A percentile compares a stretch with the other conserved stretches of the same genome.
These are phyloP conservation scores for Lactarius indigo DNA, from an alignment of 768 basidiomycete genomes.

Conservation along the genomic window DNA sequence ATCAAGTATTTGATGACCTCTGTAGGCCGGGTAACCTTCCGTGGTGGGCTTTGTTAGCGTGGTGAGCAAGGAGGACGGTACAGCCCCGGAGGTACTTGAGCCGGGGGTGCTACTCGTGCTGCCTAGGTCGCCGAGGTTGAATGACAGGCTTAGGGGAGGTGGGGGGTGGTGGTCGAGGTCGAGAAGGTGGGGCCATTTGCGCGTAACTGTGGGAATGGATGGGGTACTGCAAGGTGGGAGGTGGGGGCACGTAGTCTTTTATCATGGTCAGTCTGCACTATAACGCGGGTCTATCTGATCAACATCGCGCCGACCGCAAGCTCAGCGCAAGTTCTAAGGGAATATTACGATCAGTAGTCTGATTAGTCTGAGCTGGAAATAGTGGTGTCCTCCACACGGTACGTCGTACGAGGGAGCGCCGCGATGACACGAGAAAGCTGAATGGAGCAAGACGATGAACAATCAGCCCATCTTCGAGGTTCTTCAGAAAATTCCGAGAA, in stretches of 20 bases:
- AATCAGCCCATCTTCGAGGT: background rate
- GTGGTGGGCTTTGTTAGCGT: background rate
- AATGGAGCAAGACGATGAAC: background rate
- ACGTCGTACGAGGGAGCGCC: constrained; percentile 1
- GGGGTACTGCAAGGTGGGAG: background rate
- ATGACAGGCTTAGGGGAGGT: background rate
- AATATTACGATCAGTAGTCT: background rate
- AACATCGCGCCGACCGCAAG: background rate
- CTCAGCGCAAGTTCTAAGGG: constrained; percentile 7
- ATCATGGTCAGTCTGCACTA: background rate
- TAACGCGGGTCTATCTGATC: background rate
- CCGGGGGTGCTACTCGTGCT: background rate
- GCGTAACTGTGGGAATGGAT: background rate
- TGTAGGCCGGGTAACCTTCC: constrained; percentile 20
- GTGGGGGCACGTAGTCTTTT: background rate
- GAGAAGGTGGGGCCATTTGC: background rate
- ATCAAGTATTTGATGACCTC: constrained; percentile 25
- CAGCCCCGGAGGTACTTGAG: background rate
- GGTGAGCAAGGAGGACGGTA: background rate
- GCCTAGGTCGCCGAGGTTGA: background rate
- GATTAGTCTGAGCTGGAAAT: constrained; percentile 13
- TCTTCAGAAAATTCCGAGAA: background rate
- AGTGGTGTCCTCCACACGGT: constrained; percentile 2
- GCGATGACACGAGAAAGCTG: background rate
- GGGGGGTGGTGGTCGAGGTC: background rate